Evolutionary conservation across 140 eudicot species (phyloP).

Genomic region (Stevia rebaudiana): DNA sequence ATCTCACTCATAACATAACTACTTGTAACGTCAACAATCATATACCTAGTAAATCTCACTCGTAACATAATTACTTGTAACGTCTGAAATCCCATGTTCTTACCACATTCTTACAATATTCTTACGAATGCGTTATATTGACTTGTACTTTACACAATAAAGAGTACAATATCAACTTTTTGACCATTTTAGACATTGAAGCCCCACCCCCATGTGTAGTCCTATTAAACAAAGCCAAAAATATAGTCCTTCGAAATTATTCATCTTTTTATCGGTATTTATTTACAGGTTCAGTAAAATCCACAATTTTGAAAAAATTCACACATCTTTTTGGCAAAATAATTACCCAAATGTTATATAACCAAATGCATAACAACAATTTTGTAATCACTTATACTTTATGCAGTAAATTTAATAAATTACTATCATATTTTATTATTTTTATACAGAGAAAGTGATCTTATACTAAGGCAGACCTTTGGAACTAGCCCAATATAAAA

Average conservation of each 20-base stretch:
- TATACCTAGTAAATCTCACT: too few species aligned
- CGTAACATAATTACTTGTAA: too few species aligned
- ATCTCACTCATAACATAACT: too few species aligned
- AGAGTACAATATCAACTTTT: constrained; percentile 13
- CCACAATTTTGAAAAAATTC: too few species aligned
- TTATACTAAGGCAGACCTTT: constrained; percentile 14
- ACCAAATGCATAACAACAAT: not conserved
- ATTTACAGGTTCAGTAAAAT: not conserved
- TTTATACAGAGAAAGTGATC: constrained; percentile 26
- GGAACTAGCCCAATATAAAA: not conserved
- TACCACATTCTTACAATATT: too few species aligned
- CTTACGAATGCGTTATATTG: not conserved
- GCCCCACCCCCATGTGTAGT: constrained; percentile 28
- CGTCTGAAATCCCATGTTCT: too few species aligned
- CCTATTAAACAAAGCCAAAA: constrained; percentile 30
- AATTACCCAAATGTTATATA: not conserved
- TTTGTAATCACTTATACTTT: not conserved
- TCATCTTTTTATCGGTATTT: constrained; percentile 7
- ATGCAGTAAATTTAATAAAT: constrained; percentile 3
- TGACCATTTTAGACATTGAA: constrained; percentile 11
- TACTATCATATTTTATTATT: constrained; percentile 13
- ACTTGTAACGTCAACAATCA: too few species aligned
- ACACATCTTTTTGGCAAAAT: too few species aligned
- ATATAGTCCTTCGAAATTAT: constrained; percentile 22
- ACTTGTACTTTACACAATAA: constrained; percentile 11